Conservation (phyloP, 108 stramenopile genomes). For the Pseudonitzschia multistriata region DNA sequence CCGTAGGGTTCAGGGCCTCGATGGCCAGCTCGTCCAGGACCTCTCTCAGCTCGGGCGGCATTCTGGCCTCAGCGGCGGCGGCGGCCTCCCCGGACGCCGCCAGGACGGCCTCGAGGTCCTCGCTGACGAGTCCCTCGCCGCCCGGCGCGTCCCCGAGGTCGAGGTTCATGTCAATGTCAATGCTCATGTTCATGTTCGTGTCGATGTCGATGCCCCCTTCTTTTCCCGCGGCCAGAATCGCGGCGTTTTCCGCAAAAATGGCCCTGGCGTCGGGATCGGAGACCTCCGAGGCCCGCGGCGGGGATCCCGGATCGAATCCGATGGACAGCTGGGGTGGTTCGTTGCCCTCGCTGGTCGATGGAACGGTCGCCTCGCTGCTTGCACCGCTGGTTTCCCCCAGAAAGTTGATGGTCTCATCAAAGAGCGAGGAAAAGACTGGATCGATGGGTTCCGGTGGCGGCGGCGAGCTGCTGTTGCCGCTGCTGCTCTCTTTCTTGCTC, state of each 20-base stretch:
- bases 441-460: neutral
- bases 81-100: conserved; percentile 30
- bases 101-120: conserved; percentile 46
- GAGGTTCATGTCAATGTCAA: neutral
- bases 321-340: neutral
- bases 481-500: neutral
- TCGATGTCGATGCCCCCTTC: neutral
- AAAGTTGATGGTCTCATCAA: neutral
- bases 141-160: neutral
- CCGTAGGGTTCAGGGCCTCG: neutral
- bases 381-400: too few relatives aligned
- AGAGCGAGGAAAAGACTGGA: neutral
- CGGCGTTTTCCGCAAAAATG: neutral
- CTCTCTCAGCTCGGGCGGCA: conserved; percentile 23
- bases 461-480: too few relatives aligned
- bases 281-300: neutral
- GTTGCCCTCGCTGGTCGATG: too few relatives aligned
- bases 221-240: neutral
- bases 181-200: neutral
- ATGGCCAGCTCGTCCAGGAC: conserved; percentile 15
- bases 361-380: too few relatives aligned
- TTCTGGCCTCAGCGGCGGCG: conserved; percentile 32
- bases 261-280: neutral
- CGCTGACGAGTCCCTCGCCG: conserved; percentile 1
- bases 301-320: neutral